phyloP scores from a whole-genome alignment of 331 rosid species.

The Quercus lobata region DNA sequence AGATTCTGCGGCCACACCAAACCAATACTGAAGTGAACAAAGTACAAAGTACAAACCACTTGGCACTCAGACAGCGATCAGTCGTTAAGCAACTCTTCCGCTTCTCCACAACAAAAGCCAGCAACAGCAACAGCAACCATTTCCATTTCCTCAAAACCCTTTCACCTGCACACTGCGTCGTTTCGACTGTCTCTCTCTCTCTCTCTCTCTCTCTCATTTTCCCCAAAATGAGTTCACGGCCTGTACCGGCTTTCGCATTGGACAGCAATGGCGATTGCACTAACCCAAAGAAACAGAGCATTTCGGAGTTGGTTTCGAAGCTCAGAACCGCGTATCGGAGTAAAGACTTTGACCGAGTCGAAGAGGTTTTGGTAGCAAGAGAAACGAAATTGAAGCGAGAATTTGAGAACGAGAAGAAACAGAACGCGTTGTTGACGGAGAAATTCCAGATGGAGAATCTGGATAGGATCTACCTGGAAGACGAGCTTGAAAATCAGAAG shows the following conservation, averaged over 20 bases:
- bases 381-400: slow-evolving; percentile 16
- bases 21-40: no score
- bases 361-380: slow-evolving; percentile 23
- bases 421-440: background rate
- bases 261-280: background rate
- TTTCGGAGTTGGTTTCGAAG: slow-evolving; percentile 28
- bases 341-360: slow-evolving; percentile 20
- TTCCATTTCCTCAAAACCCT: no score
- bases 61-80: no score
- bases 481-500: slow-evolving; percentile 6
- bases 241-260: background rate
- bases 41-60: no score
- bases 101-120: no score
- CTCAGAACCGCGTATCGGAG: slow-evolving; percentile 18
- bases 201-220: background rate
- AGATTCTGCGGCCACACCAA: no score
- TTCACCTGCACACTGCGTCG: no score
- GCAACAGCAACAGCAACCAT: no score
- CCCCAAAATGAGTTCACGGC: slow-evolving; percentile 9
- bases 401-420: background rate
- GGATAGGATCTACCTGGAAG: background rate
- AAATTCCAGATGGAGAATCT: background rate
- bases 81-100: no score
- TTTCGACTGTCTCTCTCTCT: no score
- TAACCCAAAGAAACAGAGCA: background rate